Conservation (phyloP, 306 rosid species). For the Cicer judaicum region DNA sequence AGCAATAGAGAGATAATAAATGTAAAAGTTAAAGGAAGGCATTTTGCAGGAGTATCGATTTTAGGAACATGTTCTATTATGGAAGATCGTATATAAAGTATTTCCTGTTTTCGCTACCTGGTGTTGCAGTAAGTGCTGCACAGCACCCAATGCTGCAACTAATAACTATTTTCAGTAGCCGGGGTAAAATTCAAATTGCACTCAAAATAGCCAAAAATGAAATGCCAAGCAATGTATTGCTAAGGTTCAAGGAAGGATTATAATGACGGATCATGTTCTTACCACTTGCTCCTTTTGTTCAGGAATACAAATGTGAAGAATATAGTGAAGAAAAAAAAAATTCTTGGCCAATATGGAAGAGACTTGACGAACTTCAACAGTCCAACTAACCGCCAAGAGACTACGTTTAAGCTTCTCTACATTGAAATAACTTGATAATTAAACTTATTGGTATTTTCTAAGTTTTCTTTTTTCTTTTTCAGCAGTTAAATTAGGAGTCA, state of each 20-base stretch:
- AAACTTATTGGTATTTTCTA: slow-evolving; percentile 10
- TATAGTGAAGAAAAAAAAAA: slow-evolving; percentile 26
- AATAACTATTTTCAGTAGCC: background rate
- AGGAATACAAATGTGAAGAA: slow-evolving; percentile 6
- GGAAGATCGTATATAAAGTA: background rate
- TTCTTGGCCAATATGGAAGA: slow-evolving; percentile 4
- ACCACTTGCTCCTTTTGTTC: slow-evolving; percentile 14
- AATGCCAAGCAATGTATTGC: background rate
- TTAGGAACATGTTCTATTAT: background rate
- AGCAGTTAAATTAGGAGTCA: slow-evolving; percentile 13
- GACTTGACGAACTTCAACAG: slow-evolving; percentile 22
- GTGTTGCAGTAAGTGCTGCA: background rate
- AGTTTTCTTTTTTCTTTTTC: background rate
- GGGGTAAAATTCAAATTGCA: background rate
- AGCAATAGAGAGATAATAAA: background rate
- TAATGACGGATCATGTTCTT: slow-evolving; percentile 1
- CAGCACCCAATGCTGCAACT: slow-evolving; percentile 9
- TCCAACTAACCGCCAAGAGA: slow-evolving; percentile 12
- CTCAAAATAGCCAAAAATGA: background rate
- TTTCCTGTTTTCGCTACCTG: background rate
- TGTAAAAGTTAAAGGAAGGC: background rate
- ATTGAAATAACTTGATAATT: slow-evolving; percentile 20
- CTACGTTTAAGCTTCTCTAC: slow-evolving; percentile 6
- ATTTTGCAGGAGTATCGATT: background rate
- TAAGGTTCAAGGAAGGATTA: background rate